Evolutionary conservation across 2,329 filamentous ascomycete genomes (phyloP), one percentile per base, ranked within the genome.

Genomic region (Clarireedia paspali): DNA sequence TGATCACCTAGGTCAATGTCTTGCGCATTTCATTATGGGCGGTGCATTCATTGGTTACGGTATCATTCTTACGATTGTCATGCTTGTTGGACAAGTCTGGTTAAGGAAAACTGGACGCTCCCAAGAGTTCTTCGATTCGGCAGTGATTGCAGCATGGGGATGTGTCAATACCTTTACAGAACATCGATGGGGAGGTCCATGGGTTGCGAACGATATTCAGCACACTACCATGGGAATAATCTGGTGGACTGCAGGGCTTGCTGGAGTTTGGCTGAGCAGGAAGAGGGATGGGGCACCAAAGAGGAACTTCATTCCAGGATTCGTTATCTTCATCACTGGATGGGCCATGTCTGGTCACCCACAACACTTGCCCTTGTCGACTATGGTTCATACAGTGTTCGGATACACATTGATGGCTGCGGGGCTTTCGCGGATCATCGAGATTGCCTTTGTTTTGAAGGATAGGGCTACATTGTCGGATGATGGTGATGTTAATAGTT

Each of bases 171-270:
- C 94, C 7, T 97, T 99, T 65, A 99, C 94, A 17, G 94, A 97
- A 72, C 94, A 99, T 70, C 83, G 88, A 52, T 99, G 94, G 94
- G 94, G 94, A 54, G 78, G 78, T 1, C 80, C 82, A 0, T 99
- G 94, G 94, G 90, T 88, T 52, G 84, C 82, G 72, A 97, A 96
- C 68, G 94, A 99, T 71, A 83, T 96, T 74, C 92, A 99, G 71
- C 94, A 99, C 71, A 99, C 94, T 0, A 89, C 88, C n/a, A 97
- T 99, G 92, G 94, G 94, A n/a, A 83, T 99, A 60, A 84, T 99
- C 51, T 99, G 94, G 94, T 99, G 92, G 92, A 88, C 85, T 65
- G 92, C 94, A 6, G 94, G 94, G 24, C 75, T 99, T 30, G 81
- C 92, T 10, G 94, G 94, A 44, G 80, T 99, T 52, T 99, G 92